Conservation (phyloP, 345 rosid genomes). For the Gossypium longicalyx region DNA sequence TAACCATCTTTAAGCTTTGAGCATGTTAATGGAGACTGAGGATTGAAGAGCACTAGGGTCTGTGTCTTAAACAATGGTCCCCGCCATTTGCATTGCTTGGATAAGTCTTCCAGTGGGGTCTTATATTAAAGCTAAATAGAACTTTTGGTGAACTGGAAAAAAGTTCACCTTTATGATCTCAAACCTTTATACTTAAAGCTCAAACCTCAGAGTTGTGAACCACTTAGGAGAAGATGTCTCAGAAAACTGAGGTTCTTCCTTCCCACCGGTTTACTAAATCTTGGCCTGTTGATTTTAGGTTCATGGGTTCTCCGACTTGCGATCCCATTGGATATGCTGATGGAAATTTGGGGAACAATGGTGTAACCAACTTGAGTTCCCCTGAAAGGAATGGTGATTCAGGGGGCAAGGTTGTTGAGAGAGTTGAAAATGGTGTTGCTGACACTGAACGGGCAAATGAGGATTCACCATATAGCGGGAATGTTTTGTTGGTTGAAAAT, state of each 20-base stretch:
- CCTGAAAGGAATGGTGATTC: conserved; percentile 43
- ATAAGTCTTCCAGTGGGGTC: conserved; percentile 50
- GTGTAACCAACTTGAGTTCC: conserved; percentile 23
- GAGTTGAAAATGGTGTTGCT: conserved; percentile 29
- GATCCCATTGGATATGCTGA: conserved; percentile 33
- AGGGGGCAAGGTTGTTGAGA: conserved; percentile 32
- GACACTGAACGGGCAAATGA: conserved; percentile 39
- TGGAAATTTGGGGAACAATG: conserved; percentile 18
- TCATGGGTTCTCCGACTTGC: conserved; percentile 45
- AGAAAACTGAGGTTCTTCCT: conserved; percentile 41
- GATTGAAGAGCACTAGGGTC: conserved; percentile 36
- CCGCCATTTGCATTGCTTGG: conserved; percentile 47
- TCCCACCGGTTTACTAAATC: conserved; percentile 63
- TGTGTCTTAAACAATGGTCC: conserved; percentile 55
- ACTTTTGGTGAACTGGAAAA: conserved; percentile 34
- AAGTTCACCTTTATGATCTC: conserved; percentile 31
- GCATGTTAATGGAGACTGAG: conserved; percentile 39
- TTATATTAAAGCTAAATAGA: conserved; percentile 39
- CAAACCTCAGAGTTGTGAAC: conserved; percentile 30
- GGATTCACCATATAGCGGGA: conserved; percentile 75
- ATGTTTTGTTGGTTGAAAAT: conserved; percentile 35
- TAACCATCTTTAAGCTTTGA: conserved; percentile 22
- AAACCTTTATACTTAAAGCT: conserved; percentile 25
- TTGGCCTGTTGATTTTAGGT: conserved; percentile 60
- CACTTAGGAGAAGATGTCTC: conserved; percentile 42